Conservation (phyloP, 768 basidiomycete species). For the Collybiopsis luxurians region DNA sequence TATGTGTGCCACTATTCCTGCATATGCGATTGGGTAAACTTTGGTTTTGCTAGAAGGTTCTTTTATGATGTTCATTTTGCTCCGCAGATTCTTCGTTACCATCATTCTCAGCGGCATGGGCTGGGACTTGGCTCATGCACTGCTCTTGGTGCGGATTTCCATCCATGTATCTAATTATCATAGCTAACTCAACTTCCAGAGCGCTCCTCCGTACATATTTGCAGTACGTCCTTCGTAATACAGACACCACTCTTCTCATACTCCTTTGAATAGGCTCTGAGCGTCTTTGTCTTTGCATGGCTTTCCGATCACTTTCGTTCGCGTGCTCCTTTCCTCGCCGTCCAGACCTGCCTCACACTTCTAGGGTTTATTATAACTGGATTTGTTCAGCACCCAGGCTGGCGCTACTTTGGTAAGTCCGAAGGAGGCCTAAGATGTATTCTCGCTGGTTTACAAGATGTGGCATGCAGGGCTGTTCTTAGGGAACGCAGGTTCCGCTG, state of each 20-base stretch:
- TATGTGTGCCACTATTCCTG: slow-evolving; percentile 47
- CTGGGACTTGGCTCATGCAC: slow-evolving; percentile 37
- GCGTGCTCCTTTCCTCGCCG: slow-evolving; percentile 38
- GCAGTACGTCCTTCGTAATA: slow-evolving; percentile 28
- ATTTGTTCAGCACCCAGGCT: slow-evolving; percentile 23
- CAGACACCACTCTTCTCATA: neutral
- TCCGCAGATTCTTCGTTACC: slow-evolving; percentile 31
- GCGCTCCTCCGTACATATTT: slow-evolving; percentile 44
- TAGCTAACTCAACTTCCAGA: slow-evolving; percentile 24
- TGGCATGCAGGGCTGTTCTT: slow-evolving; percentile 40
- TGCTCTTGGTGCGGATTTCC: slow-evolving; percentile 37
- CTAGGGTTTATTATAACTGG: slow-evolving; percentile 37
- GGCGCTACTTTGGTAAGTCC: slow-evolving; percentile 6
- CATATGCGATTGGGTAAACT: slow-evolving; percentile 45
- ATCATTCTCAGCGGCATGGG: slow-evolving; percentile 47
- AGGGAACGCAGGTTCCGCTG: slow-evolving; percentile 41
- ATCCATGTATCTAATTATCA: neutral
- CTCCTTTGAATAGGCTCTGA: slow-evolving; percentile 27
- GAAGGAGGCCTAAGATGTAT: neutral
- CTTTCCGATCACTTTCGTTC: slow-evolving; percentile 42
- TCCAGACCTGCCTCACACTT: slow-evolving; percentile 35
- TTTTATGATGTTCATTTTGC: neutral
- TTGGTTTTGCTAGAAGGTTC: neutral
- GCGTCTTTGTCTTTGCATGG: slow-evolving; percentile 44
- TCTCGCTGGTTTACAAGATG: neutral